Percentiles rank a stretch among this genome's conserved stretches.
phyloP scores from a whole-genome alignment of 2,329 filamentous ascomycete genomes.

The Scytalidium sp. region DNA sequence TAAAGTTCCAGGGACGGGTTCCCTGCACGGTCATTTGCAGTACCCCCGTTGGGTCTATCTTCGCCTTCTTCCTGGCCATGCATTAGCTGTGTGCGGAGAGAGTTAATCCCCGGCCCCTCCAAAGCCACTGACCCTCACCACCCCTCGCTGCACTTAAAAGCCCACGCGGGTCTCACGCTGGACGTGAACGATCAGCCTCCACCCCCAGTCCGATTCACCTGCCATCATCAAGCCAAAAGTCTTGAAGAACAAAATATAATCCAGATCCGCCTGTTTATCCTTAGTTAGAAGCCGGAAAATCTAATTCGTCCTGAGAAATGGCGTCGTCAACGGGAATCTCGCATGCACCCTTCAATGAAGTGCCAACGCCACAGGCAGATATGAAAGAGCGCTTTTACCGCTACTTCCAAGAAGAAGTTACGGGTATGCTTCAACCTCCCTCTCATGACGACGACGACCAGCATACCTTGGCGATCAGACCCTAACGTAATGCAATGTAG shows the following conservation, averaged over 20 bases:
- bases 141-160: not conserved
- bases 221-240: not conserved
- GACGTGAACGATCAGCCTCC: not conserved
- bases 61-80: not conserved
- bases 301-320: not conserved
- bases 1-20: not conserved
- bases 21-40: too few species aligned
- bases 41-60: too few species aligned
- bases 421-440: conserved; percentile 47
- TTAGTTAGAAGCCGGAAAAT: too few species aligned
- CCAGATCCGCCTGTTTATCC: too few species aligned
- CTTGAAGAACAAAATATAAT: not conserved
- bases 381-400: conserved; percentile 80
- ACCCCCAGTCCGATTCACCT: too few species aligned
- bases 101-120: not conserved
- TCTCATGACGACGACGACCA: too few species aligned
- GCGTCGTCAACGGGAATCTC: conserved; percentile 10
- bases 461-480: not conserved
- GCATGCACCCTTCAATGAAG: conserved; percentile 15
- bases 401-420: conserved; percentile 75
- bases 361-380: conserved; percentile 26
- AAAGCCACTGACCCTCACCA: not conserved
- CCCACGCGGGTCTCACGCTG: not conserved
- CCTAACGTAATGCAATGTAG: conserved; percentile 39
- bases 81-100: not conserved